Evolutionary conservation across 164 flowering plant genomes (phyloP).

Genomic region (Liriodendron chinense): DNA sequence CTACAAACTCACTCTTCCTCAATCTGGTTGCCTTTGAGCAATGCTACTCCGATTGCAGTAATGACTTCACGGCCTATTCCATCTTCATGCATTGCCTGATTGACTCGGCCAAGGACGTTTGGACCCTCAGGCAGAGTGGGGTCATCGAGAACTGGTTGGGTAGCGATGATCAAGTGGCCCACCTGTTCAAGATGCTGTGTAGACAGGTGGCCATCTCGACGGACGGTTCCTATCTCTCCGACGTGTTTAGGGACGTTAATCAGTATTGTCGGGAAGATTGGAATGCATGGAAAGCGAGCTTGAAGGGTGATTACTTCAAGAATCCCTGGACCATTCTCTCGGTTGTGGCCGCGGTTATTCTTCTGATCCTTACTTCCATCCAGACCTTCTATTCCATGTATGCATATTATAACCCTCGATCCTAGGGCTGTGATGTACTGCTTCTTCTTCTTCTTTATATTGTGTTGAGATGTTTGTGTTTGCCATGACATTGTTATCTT

Average conservation of each 20-base stretch:
- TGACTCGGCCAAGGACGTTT: conserved; percentile 14
- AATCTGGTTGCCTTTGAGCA: conserved; percentile 4
- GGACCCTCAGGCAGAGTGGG: background rate
- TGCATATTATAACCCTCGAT: background rate
- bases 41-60: background rate
- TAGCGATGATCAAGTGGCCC: conserved; percentile 8
- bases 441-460: too few relatives aligned
- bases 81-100: conserved; percentile 26
- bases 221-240: conserved; percentile 11
- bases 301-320: conserved; percentile 4
- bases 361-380: background rate
- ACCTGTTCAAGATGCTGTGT: conserved; percentile 14
- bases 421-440: too few relatives aligned
- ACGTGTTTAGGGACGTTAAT: too few relatives aligned
- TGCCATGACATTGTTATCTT: too few relatives aligned
- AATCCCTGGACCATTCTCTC: conserved; percentile 9
- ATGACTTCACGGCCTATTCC: conserved; percentile 16
- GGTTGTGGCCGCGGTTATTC: background rate
- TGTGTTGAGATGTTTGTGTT: too few relatives aligned
- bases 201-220: background rate
- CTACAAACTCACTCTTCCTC: background rate
- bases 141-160: conserved; percentile 15
- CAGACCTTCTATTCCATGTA: background rate
- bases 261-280: conserved; percentile 13
- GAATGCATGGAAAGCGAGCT: conserved; percentile 17